Evolutionary conservation across 2,329 filamentous ascomycete species (phyloP), one percentile per base, ranked within the genome.

Genomic region (Fusarium sp.): DNA sequence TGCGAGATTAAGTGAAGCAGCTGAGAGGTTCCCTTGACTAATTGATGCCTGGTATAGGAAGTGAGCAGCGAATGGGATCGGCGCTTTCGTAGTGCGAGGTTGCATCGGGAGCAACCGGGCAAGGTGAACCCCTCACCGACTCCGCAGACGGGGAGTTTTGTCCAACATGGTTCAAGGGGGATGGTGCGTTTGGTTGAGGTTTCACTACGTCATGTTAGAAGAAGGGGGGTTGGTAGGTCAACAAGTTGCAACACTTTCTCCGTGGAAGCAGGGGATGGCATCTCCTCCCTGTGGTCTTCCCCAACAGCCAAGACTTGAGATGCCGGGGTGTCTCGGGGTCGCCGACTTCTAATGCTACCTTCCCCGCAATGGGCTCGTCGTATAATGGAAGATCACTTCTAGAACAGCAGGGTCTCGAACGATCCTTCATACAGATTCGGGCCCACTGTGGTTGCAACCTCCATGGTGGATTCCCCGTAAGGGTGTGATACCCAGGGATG

Each of bases 281-380:
- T 50, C 45, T 50, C 45, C 22, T 27, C 20, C 22, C 10, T 1
- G 20, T 24, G 11, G 13, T 27, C 20, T 56, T 64, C 48, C 48
- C 61, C 61, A 54, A 64, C 24, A 43, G 33, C 61, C 61, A 54
- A 64, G 61, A 41, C 60, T 18, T 2, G 4, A 14, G 24, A 11
- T 64, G 8, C 61, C 45, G 29, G 61, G 61, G 61, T 41, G 22
- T 56, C 24, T 64, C 61, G 61, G 61, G n/a, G 61, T 64, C 33
- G 61, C 61, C 61, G 61, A 11, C 18, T 22, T 14, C 13, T 14
- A n/a, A 31, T 56, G 24, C 18, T 29, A 56, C 61, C 61, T 64
- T 41, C 45, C 48, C 61, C 45, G 45, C 61, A 56, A 41, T 54
- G 4, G 24, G 6, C 33, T 54, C 31, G 45, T 22, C 24, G 43